Percentiles rank a stretch among this genome's conserved stretches.
These are phyloP conservation scores for Aspergillus indologenus DNA, from an alignment of 495 filamentous ascomycete species.

Conservation along the genomic window DNA sequence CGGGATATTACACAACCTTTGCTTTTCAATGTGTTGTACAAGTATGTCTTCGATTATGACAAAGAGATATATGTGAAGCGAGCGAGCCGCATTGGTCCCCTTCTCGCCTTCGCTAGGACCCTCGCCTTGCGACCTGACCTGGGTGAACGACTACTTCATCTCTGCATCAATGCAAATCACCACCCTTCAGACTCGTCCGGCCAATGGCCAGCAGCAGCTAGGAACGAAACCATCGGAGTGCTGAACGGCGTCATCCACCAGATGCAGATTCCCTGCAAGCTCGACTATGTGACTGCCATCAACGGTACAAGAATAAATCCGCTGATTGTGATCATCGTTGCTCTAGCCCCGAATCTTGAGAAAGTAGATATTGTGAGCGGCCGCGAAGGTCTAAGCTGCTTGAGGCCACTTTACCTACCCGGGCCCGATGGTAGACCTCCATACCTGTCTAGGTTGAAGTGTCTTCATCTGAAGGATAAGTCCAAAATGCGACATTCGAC, in stretches of 20 bases:
- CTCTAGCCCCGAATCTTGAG: conserved; percentile 4
- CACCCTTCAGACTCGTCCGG: background rate
- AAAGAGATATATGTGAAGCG: background rate
- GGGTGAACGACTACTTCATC: background rate
- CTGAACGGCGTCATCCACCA: background rate
- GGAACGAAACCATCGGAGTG: background rate
- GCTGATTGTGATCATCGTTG: background rate
- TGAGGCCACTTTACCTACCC: conserved; percentile 1
- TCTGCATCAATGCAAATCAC: background rate
- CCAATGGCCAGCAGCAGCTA: background rate
- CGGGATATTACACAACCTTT: background rate
- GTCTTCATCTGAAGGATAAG: conserved; percentile 1
- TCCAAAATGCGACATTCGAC: background rate
- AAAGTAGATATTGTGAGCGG: background rate
- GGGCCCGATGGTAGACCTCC: background rate
- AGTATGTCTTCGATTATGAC: background rate
- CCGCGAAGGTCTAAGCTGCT: background rate
- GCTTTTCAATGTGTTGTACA: background rate
- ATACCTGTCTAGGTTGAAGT: conserved; percentile 6
- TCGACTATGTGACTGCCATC: background rate
- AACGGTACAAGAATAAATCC: background rate
- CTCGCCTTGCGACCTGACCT: conserved; percentile 6
- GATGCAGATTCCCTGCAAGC: background rate
- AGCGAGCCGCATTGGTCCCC: background rate
- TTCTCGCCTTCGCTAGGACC: conserved; percentile 1